These are phyloP conservation scores for Cryptosporidium parvum DNA, from an alignment of 169 alveolate genomes.

Conservation along the genomic window DNA sequence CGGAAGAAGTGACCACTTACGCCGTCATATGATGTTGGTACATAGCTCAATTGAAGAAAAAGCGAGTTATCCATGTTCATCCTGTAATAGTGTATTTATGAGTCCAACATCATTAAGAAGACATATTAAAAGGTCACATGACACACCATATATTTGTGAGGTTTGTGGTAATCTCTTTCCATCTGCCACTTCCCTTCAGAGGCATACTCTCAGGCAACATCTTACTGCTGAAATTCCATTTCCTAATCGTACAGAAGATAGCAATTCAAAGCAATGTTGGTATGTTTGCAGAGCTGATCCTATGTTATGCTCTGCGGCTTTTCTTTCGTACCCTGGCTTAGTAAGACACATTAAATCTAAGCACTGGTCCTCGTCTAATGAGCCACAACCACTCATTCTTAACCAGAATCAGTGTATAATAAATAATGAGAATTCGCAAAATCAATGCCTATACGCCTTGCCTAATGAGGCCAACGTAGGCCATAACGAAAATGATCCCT, in stretches of 20 bases:
- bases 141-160: constrained; percentile 73
- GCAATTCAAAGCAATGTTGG: constrained; percentile 70
- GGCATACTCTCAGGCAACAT: constrained; percentile 75
- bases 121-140: constrained; percentile 73
- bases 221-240: constrained; percentile 77
- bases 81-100: constrained; percentile 73
- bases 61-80: constrained; percentile 73
- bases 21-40: constrained; percentile 75
- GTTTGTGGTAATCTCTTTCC: constrained; percentile 75
- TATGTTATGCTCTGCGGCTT: constrained; percentile 73
- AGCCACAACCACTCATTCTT: constrained; percentile 33
- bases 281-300: constrained; percentile 77
- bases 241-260: constrained; percentile 75
- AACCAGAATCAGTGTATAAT: constrained; percentile 64
- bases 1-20: constrained; percentile 75
- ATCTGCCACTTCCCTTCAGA: constrained; percentile 72
- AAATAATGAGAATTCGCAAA: constrained; percentile 38
- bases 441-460: constrained; percentile 48
- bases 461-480: constrained; percentile 63
- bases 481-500: constrained; percentile 63
- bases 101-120: constrained; percentile 74
- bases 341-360: constrained; percentile 75
- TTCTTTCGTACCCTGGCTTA: constrained; percentile 71
- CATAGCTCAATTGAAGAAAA: constrained; percentile 73
- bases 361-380: constrained; percentile 74